phyloP scores from a whole-genome alignment of 2,329 filamentous ascomycete species.

The Eutypella sp. region DNA sequence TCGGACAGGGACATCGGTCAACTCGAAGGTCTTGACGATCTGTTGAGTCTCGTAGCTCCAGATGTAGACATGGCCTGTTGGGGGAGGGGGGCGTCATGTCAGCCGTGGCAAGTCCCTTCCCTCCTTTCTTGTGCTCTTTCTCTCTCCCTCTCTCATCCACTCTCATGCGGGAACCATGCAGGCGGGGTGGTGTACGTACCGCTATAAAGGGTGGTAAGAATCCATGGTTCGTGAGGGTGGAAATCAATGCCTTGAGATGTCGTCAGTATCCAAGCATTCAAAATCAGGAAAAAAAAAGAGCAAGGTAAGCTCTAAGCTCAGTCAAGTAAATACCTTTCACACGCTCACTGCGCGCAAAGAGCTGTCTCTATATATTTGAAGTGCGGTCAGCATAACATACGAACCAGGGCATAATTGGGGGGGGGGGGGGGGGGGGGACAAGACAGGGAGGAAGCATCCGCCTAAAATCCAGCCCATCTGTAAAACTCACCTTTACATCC shows the following conservation, averaged over 20 bases:
- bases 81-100: too few relatives aligned
- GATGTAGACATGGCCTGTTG: conserved; percentile 88
- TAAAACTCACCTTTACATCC: conserved; percentile 25
- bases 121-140: too few relatives aligned
- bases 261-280: not conserved
- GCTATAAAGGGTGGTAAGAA: conserved; percentile 92
- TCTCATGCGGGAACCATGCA: too few relatives aligned
- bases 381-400: conserved; percentile 29
- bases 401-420: too few relatives aligned
- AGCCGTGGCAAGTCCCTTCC: too few relatives aligned
- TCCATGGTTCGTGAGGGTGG: conserved; percentile 94
- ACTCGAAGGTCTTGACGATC: conserved; percentile 97
- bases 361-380: conserved; percentile 59
- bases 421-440: too few relatives aligned
- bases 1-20: conserved; percentile 95
- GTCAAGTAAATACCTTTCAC: conserved; percentile 68
- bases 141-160: too few relatives aligned
- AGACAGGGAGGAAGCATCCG: too few relatives aligned
- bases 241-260: conserved; percentile 68
- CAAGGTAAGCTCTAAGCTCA: not conserved
- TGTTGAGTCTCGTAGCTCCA: conserved; percentile 98
- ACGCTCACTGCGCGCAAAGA: conserved; percentile 86
- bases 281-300: too few relatives aligned
- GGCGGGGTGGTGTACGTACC: conserved; percentile 47
- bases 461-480: too few relatives aligned